Percentiles rank a stretch among this genome's conserved stretches.
These are phyloP conservation scores for Blastomyces emzantsi DNA, from an alignment of 2,329 filamentous ascomycete genomes.

Conservation along the genomic window DNA sequence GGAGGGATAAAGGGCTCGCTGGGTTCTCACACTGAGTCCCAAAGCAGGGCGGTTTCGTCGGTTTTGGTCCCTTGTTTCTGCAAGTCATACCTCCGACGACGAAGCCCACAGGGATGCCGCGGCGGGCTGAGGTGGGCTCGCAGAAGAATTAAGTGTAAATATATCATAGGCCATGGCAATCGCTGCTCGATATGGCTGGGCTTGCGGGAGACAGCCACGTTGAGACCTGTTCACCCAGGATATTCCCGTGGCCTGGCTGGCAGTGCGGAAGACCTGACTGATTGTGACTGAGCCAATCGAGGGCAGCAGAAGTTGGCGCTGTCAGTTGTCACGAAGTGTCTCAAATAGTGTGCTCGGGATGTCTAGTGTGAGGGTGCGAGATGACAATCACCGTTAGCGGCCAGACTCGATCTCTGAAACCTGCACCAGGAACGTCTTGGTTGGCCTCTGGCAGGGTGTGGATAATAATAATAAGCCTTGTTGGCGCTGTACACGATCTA, in stretches of 20 bases:
- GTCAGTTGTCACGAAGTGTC: conserved; percentile 5
- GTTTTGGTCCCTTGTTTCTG: conserved; percentile 2
- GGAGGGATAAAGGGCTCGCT: neutral
- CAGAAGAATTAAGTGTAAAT: conserved; percentile 6
- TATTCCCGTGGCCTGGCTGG: neutral
- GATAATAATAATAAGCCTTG: neutral
- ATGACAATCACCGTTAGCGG: neutral
- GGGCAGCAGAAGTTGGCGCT: neutral
- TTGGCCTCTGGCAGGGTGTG: neutral
- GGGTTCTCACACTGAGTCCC: conserved; percentile 1
- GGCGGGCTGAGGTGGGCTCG: conserved; percentile 8
- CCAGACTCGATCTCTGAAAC: conserved; percentile 4
- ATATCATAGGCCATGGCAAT: conserved; percentile 3
- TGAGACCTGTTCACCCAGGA: conserved; percentile 1
- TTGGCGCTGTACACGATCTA: conserved; percentile 3
- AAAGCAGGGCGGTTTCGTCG: conserved; percentile 8
- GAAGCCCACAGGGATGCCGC: neutral
- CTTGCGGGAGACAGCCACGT: conserved; percentile 10
- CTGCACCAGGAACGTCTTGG: conserved; percentile 2
- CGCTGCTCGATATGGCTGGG: neutral
- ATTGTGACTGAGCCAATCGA: neutral
- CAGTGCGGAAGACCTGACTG: no score
- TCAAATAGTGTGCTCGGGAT: neutral
- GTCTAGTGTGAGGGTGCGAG: neutral
- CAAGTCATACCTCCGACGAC: conserved; percentile 6